Conservation (phyloP, 768 basidiomycete species). For the Suillus hirtellus region DNA sequence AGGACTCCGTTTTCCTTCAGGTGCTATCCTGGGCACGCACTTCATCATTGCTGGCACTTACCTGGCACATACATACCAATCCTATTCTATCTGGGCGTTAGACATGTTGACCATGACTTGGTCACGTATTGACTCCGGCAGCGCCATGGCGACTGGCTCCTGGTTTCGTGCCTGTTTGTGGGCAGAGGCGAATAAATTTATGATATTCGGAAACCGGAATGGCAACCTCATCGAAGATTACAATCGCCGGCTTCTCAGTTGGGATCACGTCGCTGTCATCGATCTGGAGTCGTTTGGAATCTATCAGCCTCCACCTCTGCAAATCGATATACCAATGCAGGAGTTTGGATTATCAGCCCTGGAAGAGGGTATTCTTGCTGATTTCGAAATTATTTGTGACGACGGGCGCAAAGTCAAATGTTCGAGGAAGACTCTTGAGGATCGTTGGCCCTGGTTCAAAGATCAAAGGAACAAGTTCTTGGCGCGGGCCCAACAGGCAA, state of each 20-base stretch:
- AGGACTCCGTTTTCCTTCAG: slow-evolving; percentile 94
- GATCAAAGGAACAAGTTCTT: slow-evolving; percentile 63
- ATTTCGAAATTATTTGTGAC: slow-evolving; percentile 92
- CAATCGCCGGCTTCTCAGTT: slow-evolving; percentile 85
- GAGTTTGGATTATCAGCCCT: slow-evolving; percentile 82
- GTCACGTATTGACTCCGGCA: slow-evolving; percentile 87
- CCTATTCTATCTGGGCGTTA: slow-evolving; percentile 95
- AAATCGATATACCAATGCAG: slow-evolving; percentile 71
- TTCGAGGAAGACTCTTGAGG: slow-evolving; percentile 81
- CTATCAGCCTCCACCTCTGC: slow-evolving; percentile 79
- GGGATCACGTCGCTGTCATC: slow-evolving; percentile 90
- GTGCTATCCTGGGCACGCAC: slow-evolving; percentile 86
- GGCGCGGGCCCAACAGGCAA: slow-evolving; percentile 53
- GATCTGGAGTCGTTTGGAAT: slow-evolving; percentile 96
- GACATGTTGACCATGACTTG: slow-evolving; percentile 82
- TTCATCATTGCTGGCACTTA: slow-evolving; percentile 96
- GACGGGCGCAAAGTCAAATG: slow-evolving; percentile 84
- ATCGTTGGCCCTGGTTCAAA: slow-evolving; percentile 96
- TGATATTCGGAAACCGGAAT: slow-evolving; percentile 88
- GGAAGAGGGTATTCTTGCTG: slow-evolving; percentile 77
- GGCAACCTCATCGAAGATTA: slow-evolving; percentile 92
- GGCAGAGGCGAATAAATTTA: slow-evolving; percentile 79
- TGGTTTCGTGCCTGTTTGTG: slow-evolving; percentile 95
- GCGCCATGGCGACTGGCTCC: slow-evolving; percentile 81
- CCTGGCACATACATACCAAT: slow-evolving; percentile 90